A percentile compares a stretch with the other conserved stretches of the same genome.
Conservation (phyloP, 805 yeast species). For the Wickerhamiella sergipiensis region DNA sequence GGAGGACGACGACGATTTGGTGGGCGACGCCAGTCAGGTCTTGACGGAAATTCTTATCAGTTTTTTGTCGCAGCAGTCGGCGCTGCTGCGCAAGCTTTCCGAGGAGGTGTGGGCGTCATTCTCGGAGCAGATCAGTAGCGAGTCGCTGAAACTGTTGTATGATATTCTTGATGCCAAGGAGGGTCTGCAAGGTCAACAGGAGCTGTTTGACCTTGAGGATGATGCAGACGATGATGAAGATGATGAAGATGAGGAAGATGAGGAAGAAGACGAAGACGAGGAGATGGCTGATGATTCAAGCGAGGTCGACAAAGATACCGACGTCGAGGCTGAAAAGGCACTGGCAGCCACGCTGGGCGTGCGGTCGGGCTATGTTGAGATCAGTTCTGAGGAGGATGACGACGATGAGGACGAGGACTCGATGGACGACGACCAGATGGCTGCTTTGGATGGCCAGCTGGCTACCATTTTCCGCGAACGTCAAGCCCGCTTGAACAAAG, state of each 20-base stretch:
- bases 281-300: constrained; percentile 25
- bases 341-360: constrained; percentile 15
- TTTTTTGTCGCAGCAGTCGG: constrained; percentile 42
- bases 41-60: constrained; percentile 47
- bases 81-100: constrained; percentile 44
- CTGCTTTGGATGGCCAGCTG: constrained; percentile 77
- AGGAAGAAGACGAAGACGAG: constrained; percentile 26
- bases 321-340: constrained; percentile 14
- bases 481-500: constrained; percentile 43
- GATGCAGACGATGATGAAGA: constrained; percentile 32
- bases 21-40: constrained; percentile 33
- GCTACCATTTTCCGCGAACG: constrained; percentile 77
- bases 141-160: constrained; percentile 36
- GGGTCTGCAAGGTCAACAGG: constrained; percentile 66
- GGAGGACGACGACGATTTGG: constrained; percentile 24
- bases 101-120: constrained; percentile 45
- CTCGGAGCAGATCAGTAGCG: constrained; percentile 30
- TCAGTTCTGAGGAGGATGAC: constrained; percentile 23
- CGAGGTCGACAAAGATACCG: constrained; percentile 14
- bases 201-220: constrained; percentile 54
- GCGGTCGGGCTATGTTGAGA: background rate
- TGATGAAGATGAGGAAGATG: constrained; percentile 27
- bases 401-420: constrained; percentile 57
- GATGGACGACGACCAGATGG: constrained; percentile 94
- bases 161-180: constrained; percentile 56